A percentile compares a stretch with the other conserved stretches of the same genome.
Conservation (phyloP, 306 rosid species). For the Cicer pinnatifidum region DNA sequence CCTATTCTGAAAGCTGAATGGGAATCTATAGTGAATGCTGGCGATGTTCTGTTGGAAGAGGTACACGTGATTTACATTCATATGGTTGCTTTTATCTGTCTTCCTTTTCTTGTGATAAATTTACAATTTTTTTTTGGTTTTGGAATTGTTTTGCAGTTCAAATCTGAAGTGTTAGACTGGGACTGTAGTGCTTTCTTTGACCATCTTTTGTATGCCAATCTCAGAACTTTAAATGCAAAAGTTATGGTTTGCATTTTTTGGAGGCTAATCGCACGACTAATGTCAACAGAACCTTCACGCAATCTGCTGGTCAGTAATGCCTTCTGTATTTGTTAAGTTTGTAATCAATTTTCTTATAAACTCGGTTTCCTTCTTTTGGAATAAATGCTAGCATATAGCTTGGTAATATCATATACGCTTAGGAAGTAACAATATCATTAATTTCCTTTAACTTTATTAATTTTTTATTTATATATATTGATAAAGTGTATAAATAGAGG, state of each 20-base stretch:
- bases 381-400: not conserved
- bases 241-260: constrained; percentile 74
- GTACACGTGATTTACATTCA: constrained; percentile 46
- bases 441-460: not conserved
- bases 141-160: constrained; percentile 59
- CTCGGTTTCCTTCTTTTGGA: constrained; percentile 20
- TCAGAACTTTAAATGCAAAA: constrained; percentile 56
- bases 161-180: constrained; percentile 63
- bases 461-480: not conserved
- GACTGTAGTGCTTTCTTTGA: constrained; percentile 68
- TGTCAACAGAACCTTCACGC: constrained; percentile 56
- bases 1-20: constrained; percentile 77
- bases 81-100: constrained; percentile 15
- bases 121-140: constrained; percentile 11
- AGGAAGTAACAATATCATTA: not conserved
- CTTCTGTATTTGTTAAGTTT: constrained; percentile 16
- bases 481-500: constrained; percentile 2
- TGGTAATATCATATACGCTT: not conserved
- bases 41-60: constrained; percentile 60
- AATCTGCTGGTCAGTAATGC: constrained; percentile 59
- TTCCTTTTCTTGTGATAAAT: constrained; percentile 21
- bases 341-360: constrained; percentile 17
- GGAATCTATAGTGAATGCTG: constrained; percentile 56
- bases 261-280: constrained; percentile 63
- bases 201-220: constrained; percentile 53